Percentiles rank a stretch among this genome's conserved stretches.
Evolutionary conservation across 2,329 filamentous ascomycete species (phyloP).

Genomic region (Cladophialophora psammophila): DNA sequence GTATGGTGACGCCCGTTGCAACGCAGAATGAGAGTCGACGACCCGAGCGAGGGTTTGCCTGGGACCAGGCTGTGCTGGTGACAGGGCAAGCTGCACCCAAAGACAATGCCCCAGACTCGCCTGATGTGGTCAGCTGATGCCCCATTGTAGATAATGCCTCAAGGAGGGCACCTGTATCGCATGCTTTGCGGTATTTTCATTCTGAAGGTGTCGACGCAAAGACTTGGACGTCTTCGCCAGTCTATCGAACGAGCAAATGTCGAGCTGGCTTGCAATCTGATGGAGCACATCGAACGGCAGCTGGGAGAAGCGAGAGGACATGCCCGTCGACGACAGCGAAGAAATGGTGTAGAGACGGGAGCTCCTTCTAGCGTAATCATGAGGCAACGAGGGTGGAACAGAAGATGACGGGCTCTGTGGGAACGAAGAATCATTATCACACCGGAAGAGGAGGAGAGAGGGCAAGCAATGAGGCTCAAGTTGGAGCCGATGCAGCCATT

Average conservation of each 20-base stretch:
- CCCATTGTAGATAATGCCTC: neutral
- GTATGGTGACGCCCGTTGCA: constrained; percentile 63
- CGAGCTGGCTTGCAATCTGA: constrained; percentile 62
- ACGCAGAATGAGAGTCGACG: constrained; percentile 64
- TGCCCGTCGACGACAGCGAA: constrained; percentile 22
- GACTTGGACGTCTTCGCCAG: constrained; percentile 62
- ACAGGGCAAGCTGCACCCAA: constrained; percentile 51
- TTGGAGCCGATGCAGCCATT: neutral
- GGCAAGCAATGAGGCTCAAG: neutral
- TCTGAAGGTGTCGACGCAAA: constrained; percentile 60
- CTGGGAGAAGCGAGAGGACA: constrained; percentile 46
- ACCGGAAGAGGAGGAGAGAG: neutral
- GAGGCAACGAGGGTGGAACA: neutral
- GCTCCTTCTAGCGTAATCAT: constrained; percentile 2
- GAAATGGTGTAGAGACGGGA: constrained; percentile 1
- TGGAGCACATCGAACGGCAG: constrained; percentile 72
- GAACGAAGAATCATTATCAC: neutral
- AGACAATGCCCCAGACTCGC: constrained; percentile 51
- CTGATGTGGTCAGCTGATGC: constrained; percentile 36
- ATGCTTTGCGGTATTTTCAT: constrained; percentile 65
- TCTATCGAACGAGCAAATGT: constrained; percentile 65
- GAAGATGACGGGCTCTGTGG: neutral
- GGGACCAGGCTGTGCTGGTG: constrained; percentile 50
- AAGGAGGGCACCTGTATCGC: constrained; percentile 60
- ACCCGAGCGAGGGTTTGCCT: constrained; percentile 66